phyloP scores from a whole-genome alignment of 1,139 yeast genomes.

The Meyerozyma athensensis region DNA sequence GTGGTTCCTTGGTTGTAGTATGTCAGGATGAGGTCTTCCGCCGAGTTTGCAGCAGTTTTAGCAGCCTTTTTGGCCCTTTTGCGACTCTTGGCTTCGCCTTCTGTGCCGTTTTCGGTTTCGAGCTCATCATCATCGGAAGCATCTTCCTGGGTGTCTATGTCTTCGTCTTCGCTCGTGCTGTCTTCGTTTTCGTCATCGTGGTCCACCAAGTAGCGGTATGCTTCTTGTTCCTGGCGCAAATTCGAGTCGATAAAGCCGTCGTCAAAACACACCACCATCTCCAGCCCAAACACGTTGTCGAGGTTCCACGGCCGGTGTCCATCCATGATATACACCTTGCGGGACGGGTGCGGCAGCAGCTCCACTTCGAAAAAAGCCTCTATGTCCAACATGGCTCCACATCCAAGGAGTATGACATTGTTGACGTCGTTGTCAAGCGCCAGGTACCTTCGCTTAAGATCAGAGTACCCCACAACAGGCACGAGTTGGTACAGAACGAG shows the following conservation, averaged over 20 bases:
- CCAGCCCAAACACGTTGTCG: slow-evolving; percentile 85
- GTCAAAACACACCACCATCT: slow-evolving; percentile 77
- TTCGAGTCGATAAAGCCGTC: slow-evolving; percentile 72
- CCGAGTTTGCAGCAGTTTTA: slow-evolving; percentile 20
- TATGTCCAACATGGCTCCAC: slow-evolving; percentile 92
- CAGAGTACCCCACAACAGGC: slow-evolving; percentile 93
- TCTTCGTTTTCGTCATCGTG: slow-evolving; percentile 24
- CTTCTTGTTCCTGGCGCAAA: slow-evolving; percentile 45
- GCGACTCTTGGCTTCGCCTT: slow-evolving; percentile 21
- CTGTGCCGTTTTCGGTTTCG: slow-evolving; percentile 28
- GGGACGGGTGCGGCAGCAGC: slow-evolving; percentile 22
- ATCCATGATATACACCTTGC: slow-evolving; percentile 75
- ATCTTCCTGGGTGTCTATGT: slow-evolving; percentile 20
- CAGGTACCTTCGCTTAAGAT: slow-evolving; percentile 58
- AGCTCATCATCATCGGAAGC: slow-evolving; percentile 22
- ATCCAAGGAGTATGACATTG: slow-evolving; percentile 78
- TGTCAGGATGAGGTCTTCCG: slow-evolving; percentile 65
- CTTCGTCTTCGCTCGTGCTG: no score
- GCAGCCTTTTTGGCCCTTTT: slow-evolving; percentile 15
- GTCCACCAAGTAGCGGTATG: slow-evolving; percentile 48
- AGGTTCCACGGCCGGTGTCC: slow-evolving; percentile 96
- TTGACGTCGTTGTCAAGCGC: slow-evolving; percentile 71
- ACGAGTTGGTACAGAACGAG: slow-evolving; percentile 82
- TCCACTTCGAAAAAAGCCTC: slow-evolving; percentile 73
- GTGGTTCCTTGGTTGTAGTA: slow-evolving; percentile 85